Conservation (phyloP, 2,329 filamentous ascomycete genomes). For the Alternaria sp. region DNA sequence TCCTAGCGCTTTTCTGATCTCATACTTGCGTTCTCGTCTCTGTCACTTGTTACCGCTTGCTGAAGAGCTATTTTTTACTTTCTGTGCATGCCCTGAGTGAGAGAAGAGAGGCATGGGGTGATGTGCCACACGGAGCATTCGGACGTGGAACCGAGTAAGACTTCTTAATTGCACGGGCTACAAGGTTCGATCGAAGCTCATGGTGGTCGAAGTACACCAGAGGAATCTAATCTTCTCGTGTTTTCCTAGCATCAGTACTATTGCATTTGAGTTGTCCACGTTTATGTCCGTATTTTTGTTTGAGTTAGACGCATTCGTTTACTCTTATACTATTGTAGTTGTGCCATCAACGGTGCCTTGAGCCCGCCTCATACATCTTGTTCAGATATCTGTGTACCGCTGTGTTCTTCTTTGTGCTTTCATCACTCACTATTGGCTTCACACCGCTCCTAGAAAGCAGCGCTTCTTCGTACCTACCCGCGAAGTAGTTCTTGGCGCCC, state of each 20-base stretch:
- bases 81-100: not conserved
- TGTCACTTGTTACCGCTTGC: not conserved
- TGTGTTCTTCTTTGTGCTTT: not conserved
- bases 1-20: not conserved
- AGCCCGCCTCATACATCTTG: not conserved
- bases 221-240: not conserved
- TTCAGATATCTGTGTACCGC: not conserved
- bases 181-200: not conserved
- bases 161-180: not conserved
- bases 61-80: not conserved
- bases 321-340: not conserved
- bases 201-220: not conserved
- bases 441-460: not conserved
- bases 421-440: not conserved
- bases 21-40: not conserved
- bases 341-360: not conserved
- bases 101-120: not conserved
- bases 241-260: not conserved
- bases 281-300: not conserved
- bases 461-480: not conserved
- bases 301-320: not conserved
- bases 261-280: not conserved
- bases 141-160: not conserved
- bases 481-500: slow-evolving; percentile 7
- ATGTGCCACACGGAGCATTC: not conserved